These are phyloP conservation scores for Plasmodium inui DNA, from an alignment of 169 alveolate species.

Conservation along the genomic window DNA sequence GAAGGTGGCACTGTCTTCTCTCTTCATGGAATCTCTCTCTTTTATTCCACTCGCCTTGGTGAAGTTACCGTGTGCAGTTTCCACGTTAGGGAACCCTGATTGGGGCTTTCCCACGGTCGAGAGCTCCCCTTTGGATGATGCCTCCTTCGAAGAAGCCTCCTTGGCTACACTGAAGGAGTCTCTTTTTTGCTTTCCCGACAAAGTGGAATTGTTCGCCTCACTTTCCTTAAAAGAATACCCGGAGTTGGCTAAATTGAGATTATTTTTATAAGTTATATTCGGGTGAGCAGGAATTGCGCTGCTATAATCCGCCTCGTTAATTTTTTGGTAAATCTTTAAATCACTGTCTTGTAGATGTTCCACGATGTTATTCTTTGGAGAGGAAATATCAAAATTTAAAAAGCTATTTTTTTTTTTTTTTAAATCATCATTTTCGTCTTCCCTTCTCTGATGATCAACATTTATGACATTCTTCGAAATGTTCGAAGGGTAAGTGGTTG, in stretches of 20 bases:
- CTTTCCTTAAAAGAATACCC: not conserved
- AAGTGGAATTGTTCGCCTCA: conserved; percentile 18
- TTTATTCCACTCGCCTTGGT: not conserved
- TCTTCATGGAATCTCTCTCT: not conserved
- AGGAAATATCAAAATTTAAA: conserved; percentile 29
- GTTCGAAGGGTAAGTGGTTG: not conserved
- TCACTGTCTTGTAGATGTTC: conserved; percentile 75
- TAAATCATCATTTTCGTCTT: not conserved
- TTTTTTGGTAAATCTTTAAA: conserved; percentile 65
- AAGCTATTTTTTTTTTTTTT: conserved; percentile 36
- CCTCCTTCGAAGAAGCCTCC: not conserved
- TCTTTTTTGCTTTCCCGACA: not conserved
- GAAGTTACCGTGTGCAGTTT: not conserved
- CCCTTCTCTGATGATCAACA: not conserved
- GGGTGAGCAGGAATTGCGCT: conserved; percentile 40
- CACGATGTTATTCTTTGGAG: conserved; percentile 51
- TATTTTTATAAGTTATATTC: conserved; percentile 57
- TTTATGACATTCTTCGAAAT: not conserved
- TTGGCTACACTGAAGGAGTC: not conserved
- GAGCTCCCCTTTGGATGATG: not conserved
- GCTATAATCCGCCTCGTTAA: conserved; percentile 67
- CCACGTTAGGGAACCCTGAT: not conserved
- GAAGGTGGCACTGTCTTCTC: conserved; percentile 3
- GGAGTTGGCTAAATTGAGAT: conserved; percentile 44
- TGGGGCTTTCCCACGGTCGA: not conserved